A percentile compares a stretch with the other conserved stretches of the same genome.
phyloP scores from a whole-genome alignment of 2,329 filamentous ascomycete species.

The Sporothrix sp. region DNA sequence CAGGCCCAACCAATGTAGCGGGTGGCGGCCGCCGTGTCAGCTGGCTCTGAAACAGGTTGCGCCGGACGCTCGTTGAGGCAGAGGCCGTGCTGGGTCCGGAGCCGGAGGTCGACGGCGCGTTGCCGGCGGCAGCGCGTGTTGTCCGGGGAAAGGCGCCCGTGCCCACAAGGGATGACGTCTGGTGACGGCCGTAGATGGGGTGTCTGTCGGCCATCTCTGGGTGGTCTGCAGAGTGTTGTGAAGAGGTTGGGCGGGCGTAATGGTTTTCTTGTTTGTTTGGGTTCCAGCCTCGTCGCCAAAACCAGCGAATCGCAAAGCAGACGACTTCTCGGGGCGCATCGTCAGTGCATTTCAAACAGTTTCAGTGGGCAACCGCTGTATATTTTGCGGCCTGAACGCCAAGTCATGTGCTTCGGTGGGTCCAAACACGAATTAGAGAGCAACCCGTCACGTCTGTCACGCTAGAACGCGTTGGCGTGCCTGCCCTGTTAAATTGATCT shows the following conservation, averaged over 20 bases:
- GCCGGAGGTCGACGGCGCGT: not conserved
- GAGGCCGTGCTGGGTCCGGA: not conserved
- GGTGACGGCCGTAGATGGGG: constrained; percentile 5
- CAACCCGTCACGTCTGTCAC: constrained; percentile 23
- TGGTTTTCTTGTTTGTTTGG: not conserved
- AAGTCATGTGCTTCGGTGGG: constrained; percentile 16
- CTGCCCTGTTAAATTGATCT: constrained; percentile 16
- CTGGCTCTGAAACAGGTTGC: constrained; percentile 52
- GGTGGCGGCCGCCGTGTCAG: constrained; percentile 48
- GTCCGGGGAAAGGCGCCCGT: constrained; percentile 7
- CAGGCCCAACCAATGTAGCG: constrained; percentile 28
- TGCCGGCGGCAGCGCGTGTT: not conserved
- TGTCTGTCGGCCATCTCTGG: constrained; percentile 16
- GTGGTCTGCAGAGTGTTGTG: not conserved
- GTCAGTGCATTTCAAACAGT: too few species aligned
- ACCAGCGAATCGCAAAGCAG: not conserved
- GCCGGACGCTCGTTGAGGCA: constrained; percentile 30
- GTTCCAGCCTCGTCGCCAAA: not conserved
- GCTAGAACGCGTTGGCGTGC: constrained; percentile 23
- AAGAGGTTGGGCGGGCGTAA: not conserved
- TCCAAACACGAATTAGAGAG: constrained; percentile 18
- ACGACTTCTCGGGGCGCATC: too few species aligned
- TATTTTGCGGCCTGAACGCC: constrained; percentile 3
- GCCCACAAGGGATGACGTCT: constrained; percentile 7
- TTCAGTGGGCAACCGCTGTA: too few species aligned